Evolutionary conservation across 805 yeast species (phyloP), one percentile per base, ranked within the genome.

Genomic region (Cyberlindnera amylophila): DNA sequence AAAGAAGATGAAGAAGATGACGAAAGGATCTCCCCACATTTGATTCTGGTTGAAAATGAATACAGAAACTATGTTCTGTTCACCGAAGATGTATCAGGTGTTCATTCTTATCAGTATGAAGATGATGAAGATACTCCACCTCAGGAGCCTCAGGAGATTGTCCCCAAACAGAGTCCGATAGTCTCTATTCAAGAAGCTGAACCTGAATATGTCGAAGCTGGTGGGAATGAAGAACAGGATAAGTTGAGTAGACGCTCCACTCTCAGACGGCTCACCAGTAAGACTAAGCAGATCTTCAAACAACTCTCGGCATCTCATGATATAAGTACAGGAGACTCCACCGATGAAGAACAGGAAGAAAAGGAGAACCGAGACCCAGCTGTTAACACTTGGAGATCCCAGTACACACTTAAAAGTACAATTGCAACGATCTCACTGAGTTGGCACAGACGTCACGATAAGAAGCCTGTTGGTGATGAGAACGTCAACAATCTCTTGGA

Each of bases 231-330:
- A 7, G 28, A 37, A 6, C 26, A 19, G 26, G 17, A n/a, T 5
- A 36, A 27, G 2, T 39, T 39, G 29, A 37, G 38, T 3, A 40
- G 39, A 32, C 27, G 23, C 6, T 42, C 46, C 4, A 46, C 49
- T 1, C 38, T 50, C 18, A 34, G 30, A 21, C 39, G 46, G 29
- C 28, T 48, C 14, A 40, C 38, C 14, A n/a, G 31, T n/a, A 48
- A 45, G 23, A 50, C 53, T 7, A 42, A 30, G 30, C 30, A 19
- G 13, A 27, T 50, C 6, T 48, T 46, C 35, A 46, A 42, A 18
- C 49, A 41, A 12, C 15, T 44, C 16, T 32, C 50, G 6, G 26
- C 35, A 9, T 23, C 29, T 13, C 13, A 13, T 27, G 30, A 13
- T 27, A 12, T 11, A 7, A 6, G 10, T 23, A 23, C 21, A 5